phyloP scores from a whole-genome alignment of 2,329 filamentous ascomycete genomes.

The Penicillium sclerotiorum region DNA sequence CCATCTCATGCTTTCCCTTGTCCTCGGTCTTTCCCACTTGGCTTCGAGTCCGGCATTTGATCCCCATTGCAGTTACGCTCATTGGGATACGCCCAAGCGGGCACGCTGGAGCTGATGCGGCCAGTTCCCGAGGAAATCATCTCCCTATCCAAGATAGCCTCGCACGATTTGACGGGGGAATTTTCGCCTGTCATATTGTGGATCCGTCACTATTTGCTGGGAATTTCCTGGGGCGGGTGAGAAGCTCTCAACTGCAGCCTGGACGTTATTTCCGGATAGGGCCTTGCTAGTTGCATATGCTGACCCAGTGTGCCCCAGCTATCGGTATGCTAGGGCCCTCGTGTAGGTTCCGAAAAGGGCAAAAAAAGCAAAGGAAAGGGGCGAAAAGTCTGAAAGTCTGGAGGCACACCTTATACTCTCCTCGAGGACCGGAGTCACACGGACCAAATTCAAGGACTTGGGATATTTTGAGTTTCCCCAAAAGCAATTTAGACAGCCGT shows the following conservation, averaged over 20 bases:
- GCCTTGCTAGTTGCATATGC: conserved; percentile 10
- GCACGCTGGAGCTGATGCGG: conserved; percentile 4
- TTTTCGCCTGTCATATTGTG: conserved; percentile 19
- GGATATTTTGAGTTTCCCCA: conserved; percentile 9
- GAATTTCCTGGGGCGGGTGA: neutral
- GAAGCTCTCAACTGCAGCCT: conserved; percentile 14
- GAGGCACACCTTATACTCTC: neutral
- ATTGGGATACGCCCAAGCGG: neutral
- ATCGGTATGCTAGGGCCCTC: neutral
- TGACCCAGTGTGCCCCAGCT: conserved; percentile 6
- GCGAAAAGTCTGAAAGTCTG: neutral
- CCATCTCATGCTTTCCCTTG: conserved; percentile 17
- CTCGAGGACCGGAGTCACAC: neutral
- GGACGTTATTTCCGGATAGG: conserved; percentile 14
- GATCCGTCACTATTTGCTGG: conserved; percentile 5
- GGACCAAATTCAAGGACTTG: neutral
- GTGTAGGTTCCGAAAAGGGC: neutral
- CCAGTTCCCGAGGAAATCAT: conserved; percentile 1
- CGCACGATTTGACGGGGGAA: neutral
- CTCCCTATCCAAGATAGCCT: neutral
- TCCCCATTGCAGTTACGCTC: neutral
- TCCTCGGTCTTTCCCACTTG: conserved; percentile 6
- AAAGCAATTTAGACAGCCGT: conserved; percentile 8
- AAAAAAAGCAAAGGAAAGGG: neutral
- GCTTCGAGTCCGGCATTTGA: conserved; percentile 6